Conservation (phyloP, 2,329 filamentous ascomycete species). For the Penicillium decumbens region DNA sequence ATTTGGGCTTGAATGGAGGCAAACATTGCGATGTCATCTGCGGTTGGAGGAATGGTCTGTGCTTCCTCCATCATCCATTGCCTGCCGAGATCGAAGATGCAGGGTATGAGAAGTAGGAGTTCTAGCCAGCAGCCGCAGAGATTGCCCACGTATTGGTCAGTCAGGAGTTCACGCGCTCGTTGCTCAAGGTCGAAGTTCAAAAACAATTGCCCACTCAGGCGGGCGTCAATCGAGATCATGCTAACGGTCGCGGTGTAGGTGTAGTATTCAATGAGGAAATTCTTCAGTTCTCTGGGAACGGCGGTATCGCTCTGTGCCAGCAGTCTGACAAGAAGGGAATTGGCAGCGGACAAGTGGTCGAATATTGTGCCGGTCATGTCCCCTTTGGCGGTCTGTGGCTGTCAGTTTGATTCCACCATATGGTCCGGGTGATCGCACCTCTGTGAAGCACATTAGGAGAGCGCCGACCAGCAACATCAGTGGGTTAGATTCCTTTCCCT, state of each 20-base stretch:
- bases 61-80: constrained; percentile 34
- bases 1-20: constrained; percentile 44
- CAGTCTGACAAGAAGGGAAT: constrained; percentile 40
- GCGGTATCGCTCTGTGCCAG: constrained; percentile 32
- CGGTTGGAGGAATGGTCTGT: constrained; percentile 24
- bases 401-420: constrained; percentile 2
- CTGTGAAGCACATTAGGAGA: constrained; percentile 46
- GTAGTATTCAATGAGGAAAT: constrained; percentile 49
- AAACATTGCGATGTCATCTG: constrained; percentile 45
- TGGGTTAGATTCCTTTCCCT: constrained; percentile 29
- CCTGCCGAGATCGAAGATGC: constrained; percentile 30
- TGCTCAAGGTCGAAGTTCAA: constrained; percentile 45
- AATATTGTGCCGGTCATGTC: constrained; percentile 47
- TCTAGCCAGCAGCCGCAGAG: constrained; percentile 32
- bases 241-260: constrained; percentile 47
- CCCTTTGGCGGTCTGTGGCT: constrained; percentile 38
- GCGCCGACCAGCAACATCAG: constrained; percentile 45
- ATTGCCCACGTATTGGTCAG: constrained; percentile 28
- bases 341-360: constrained; percentile 45
- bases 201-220: constrained; percentile 27
- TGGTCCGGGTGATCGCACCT: constrained; percentile 33
- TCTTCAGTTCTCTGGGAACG: constrained; percentile 37
- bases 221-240: constrained; percentile 45
- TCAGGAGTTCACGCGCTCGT: constrained; percentile 26
- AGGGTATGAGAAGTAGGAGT: constrained; percentile 28